Percentiles rank a stretch among this genome's conserved stretches.
These are phyloP conservation scores for Platanus orientalis DNA, from an alignment of 164 flowering plant genomes.

Conservation along the genomic window DNA sequence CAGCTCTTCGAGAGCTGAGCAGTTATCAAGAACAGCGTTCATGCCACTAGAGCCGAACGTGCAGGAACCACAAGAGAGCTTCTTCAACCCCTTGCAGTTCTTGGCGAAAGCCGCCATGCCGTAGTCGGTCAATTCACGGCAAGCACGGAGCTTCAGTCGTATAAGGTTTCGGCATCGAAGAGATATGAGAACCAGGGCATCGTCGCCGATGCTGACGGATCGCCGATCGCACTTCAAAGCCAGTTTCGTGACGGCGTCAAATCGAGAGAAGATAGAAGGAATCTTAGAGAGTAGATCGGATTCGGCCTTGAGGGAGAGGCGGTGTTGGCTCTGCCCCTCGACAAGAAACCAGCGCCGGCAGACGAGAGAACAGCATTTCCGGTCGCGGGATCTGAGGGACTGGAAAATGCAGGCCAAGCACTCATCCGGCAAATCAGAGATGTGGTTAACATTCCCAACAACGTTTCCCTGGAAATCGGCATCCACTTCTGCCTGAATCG, in stretches of 20 bases:
- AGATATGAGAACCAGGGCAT: conserved; percentile 58
- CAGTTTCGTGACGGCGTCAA: conserved; percentile 73
- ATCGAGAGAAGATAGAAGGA: conserved; percentile 56
- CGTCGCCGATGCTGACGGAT: conserved; percentile 61
- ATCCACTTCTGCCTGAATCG: conserved; percentile 10
- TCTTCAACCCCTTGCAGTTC: conserved; percentile 54
- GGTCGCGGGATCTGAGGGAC: conserved; percentile 54
- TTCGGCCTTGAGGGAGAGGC: conserved; percentile 66
- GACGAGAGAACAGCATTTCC: conserved; percentile 68
- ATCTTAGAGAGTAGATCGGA: conserved; percentile 36
- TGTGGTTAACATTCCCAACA: conserved; percentile 25
- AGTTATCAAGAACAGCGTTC: conserved; percentile 66
- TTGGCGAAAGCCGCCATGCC: conserved; percentile 62
- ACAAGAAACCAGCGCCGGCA: conserved; percentile 69
- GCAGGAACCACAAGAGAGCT: conserved; percentile 80
- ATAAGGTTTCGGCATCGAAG: conserved; percentile 57
- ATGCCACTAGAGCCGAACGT: conserved; percentile 68
- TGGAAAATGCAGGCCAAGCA: conserved; percentile 74
- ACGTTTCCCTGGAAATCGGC: background rate
- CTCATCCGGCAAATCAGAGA: conserved; percentile 73
- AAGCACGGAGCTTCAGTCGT: conserved; percentile 79
- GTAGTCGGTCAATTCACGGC: conserved; percentile 67
- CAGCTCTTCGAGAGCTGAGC: conserved; percentile 68
- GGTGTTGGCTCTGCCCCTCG: conserved; percentile 74
- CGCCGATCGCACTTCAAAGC: conserved; percentile 75